Conservation (phyloP, 108 stramenopile genomes). For the Nitzschia putrida region DNA sequence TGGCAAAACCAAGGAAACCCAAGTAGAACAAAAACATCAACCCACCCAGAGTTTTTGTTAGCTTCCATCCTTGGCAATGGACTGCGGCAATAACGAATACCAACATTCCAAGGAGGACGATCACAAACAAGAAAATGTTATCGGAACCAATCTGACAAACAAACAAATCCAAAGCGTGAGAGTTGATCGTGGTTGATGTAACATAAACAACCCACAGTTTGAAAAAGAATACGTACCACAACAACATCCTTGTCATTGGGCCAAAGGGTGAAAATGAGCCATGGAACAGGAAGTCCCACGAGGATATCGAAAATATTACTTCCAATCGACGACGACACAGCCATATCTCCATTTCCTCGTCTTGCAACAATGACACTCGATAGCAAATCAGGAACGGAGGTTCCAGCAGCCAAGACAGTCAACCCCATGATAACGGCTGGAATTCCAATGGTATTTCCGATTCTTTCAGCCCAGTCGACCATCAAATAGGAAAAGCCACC, state of each 20-base stretch:
- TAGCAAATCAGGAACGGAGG: conserved; percentile 81
- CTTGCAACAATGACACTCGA: conserved; percentile 83
- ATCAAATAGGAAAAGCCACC: conserved; percentile 80
- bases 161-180: not conserved
- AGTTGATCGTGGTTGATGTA: not conserved
- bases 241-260: conserved; percentile 30
- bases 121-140: conserved; percentile 55
- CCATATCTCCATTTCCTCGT: conserved; percentile 86
- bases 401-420: conserved; percentile 84
- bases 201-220: not conserved
- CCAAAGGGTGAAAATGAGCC: conserved; percentile 63
- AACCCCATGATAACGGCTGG: conserved; percentile 78
- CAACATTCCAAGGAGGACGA: conserved; percentile 76
- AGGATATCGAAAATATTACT: conserved; percentile 85
- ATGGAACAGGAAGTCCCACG: conserved; percentile 80
- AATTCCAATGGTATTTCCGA: conserved; percentile 82
- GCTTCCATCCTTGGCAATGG: conserved; percentile 79
- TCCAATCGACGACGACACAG: conserved; percentile 80
- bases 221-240: conserved; percentile 29
- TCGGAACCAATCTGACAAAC: conserved; percentile 45
- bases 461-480: conserved; percentile 80
- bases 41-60: conserved; percentile 71
- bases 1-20: conserved; percentile 65
- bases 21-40: conserved; percentile 79
- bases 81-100: conserved; percentile 67